Base-by-base conservation (phyloP, 192 early-diverging fungal species). In the Backusella circina region DNA sequence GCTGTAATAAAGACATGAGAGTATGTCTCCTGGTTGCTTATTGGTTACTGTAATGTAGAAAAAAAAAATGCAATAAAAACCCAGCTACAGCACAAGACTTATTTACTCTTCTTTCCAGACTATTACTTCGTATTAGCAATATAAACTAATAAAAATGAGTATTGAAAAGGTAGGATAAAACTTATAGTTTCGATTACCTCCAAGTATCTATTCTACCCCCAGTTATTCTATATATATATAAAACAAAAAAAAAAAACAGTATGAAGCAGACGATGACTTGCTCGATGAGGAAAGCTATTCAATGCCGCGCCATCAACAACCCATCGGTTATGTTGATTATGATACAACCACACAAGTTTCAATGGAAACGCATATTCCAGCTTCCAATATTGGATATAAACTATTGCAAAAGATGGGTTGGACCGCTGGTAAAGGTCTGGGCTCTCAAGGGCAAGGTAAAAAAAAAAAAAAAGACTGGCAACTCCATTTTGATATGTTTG, bases 381-480 rank as follows among this genome's bases (percentile, higher is more conserved):
- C 71, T 18, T 71, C 73, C 36, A 94, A 94, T 74, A 72, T 86
- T 5, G 93, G 93, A 5, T 94, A 88, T 75, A 65, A 82, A 38
- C 77, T 94, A n/a, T 72, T 93, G 23, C 77, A 86, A 57, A 90
- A 91, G 74, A 90, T 94, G 88, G 93, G 93, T 0, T 94, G 93
- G 93, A 81, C 75, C 67, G 81, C 76, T 21, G 91, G 91, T 7
- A 81, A 74, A 41, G 91, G 92, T 32, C 76, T 94, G 2, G 93
- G 93, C 30, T 69, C 66, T 18, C 51, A 70, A 16, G 82, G 82
- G 18, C 84, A 89, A 79, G 91, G 91, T 90, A 79, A 35, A 33
- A 15, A 51, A 21, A 2, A 4, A 50, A 18, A 50, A 18, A 16
- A 16, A n/a, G 67, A 23, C 9, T 2, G 7, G 2, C n/a, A n/a